These are phyloP conservation scores for Haberlea rhodopensis DNA, from an alignment of 257 asterid species.

Conservation along the genomic window DNA sequence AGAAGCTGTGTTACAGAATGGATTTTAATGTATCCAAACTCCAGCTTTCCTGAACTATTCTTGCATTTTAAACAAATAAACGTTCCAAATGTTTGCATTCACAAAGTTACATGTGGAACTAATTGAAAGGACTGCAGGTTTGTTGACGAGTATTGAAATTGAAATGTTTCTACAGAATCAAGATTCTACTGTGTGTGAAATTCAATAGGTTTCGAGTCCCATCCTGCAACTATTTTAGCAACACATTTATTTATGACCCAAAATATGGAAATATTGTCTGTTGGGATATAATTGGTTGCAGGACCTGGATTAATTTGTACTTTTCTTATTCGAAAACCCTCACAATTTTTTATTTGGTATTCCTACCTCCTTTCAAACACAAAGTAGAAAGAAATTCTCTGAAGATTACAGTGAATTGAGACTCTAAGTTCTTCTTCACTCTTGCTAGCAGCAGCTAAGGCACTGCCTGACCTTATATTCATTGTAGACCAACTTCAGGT, in stretches of 20 bases:
- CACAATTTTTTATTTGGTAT: not conserved
- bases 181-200: not conserved
- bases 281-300: not conserved
- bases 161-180: not conserved
- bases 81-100: too few relatives aligned
- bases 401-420: not conserved
- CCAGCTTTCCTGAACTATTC: too few relatives aligned
- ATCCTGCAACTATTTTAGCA: conserved; percentile 1
- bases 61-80: too few relatives aligned
- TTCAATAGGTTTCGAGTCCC: not conserved
- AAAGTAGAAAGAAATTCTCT: not conserved
- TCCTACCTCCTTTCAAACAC: not conserved
- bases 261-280: not conserved
- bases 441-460: not conserved
- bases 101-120: too few relatives aligned
- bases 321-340: not conserved
- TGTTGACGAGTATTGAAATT: not conserved
- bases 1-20: not conserved
- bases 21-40: not conserved
- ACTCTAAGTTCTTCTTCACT: not conserved
- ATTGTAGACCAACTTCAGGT: not conserved
- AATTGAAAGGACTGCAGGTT: too few relatives aligned
- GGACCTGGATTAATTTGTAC: not conserved
- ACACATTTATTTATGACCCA: not conserved
- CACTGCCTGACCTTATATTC: not conserved